Evolutionary conservation across 169 alveolate species (phyloP).

Genomic region (Pseudocohnilembus persalinus): DNA sequence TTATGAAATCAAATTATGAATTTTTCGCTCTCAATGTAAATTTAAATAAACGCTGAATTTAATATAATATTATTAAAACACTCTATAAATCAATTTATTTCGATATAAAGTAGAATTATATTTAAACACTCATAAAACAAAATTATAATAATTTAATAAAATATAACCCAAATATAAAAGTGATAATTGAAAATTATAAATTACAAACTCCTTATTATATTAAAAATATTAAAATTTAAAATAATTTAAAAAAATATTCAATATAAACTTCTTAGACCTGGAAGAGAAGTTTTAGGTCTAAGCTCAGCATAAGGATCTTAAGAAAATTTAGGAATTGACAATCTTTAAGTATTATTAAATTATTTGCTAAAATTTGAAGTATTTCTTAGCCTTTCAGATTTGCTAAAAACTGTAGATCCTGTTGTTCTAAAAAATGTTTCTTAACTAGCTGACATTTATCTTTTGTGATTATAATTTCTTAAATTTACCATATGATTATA

Average conservation of each 20-base stretch:
- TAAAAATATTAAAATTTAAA: too few relatives aligned
- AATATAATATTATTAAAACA: too few relatives aligned
- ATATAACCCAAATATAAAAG: too few relatives aligned
- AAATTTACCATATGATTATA: conserved; percentile 5
- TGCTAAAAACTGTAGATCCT: background rate
- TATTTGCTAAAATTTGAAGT: background rate
- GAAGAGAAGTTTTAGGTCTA: conserved; percentile 5
- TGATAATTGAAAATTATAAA: too few relatives aligned
- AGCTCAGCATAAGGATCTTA: conserved; percentile 12
- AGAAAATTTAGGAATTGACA: conserved; percentile 14
- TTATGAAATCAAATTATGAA: too few relatives aligned
- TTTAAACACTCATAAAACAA: too few relatives aligned
- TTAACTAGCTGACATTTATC: background rate
- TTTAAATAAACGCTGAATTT: too few relatives aligned
- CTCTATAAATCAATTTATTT: too few relatives aligned
- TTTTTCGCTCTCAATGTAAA: too few relatives aligned
- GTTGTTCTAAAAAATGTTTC: conserved; percentile 8
- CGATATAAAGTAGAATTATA: too few relatives aligned
- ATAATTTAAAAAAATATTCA: background rate
- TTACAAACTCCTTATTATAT: too few relatives aligned
- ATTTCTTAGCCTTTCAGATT: conserved; percentile 1
- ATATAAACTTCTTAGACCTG: conserved; percentile 17
- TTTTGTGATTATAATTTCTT: conserved; percentile 8
- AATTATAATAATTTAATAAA: too few relatives aligned
- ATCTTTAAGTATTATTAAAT: conserved; percentile 12